Evolutionary conservation across 1,284 basidiomycete species (phyloP).

Genomic region (Heliocybe sulcata): DNA sequence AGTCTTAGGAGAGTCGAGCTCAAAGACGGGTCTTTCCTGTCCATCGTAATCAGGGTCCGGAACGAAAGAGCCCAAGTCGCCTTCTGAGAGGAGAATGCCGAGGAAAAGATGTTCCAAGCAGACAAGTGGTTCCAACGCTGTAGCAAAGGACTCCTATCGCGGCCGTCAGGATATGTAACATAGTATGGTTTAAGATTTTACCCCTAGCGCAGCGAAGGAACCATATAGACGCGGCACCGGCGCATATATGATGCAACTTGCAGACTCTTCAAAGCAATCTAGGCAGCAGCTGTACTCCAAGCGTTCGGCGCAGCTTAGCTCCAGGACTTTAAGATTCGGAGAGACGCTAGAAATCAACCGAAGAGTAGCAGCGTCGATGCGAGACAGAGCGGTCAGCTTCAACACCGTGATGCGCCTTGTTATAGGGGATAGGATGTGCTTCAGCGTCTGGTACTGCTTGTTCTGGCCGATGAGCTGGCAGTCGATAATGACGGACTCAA

Average conservation of each 20-base stretch:
- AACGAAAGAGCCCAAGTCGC: constrained; percentile 14
- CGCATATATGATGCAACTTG: constrained; percentile 48
- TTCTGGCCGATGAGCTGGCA: constrained; percentile 18
- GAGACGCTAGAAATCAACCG: constrained; percentile 36
- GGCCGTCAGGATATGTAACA: neutral
- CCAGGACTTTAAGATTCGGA: constrained; percentile 34
- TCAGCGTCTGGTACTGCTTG: constrained; percentile 16
- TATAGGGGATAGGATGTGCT: constrained; percentile 18
- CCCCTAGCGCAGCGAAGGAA: constrained; percentile 36
- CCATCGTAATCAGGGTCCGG: neutral
- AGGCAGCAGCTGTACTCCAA: constrained; percentile 51
- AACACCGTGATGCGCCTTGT: constrained; percentile 27
- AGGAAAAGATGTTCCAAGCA: constrained; percentile 46
- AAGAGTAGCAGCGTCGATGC: constrained; percentile 43
- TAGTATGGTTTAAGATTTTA: too few relatives aligned
- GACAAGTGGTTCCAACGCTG: constrained; percentile 27
- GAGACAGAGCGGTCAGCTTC: constrained; percentile 42
- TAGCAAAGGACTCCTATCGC: constrained; percentile 21
- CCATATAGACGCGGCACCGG: constrained; percentile 47
- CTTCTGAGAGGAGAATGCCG: constrained; percentile 50
- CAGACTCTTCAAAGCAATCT: constrained; percentile 54
- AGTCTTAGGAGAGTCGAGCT: neutral
- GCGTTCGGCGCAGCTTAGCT: constrained; percentile 50
- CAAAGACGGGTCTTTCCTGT: neutral
- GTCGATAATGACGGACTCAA: constrained; percentile 16